phyloP scores from a whole-genome alignment of 2,329 filamentous ascomycete species.

The Grosmannia clavigera region DNA sequence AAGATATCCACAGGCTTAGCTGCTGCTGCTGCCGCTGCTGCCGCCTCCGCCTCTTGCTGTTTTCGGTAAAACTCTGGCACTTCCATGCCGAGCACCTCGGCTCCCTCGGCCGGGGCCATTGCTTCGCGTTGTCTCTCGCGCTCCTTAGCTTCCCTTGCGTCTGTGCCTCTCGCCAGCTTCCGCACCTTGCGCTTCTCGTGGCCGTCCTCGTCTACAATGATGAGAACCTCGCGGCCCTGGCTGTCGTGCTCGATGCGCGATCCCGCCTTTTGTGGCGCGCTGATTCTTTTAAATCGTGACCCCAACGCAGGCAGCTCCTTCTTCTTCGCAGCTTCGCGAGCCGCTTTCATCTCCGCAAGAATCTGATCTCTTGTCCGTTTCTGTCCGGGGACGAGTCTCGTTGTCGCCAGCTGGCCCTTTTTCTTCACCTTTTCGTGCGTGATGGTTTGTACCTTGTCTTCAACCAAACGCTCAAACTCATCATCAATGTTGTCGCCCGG shows the following conservation, averaged over 20 bases:
- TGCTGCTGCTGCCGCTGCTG: conserved; percentile 33
- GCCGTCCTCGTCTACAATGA: conserved; percentile 53
- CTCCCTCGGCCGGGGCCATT: conserved; percentile 40
- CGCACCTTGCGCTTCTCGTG: conserved; percentile 54
- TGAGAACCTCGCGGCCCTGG: conserved; percentile 50
- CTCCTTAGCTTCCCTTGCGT: conserved; percentile 21
- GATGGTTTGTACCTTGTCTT: conserved; percentile 39
- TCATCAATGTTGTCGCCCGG: conserved; percentile 46
- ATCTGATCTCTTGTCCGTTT: conserved; percentile 56
- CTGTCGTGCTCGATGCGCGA: conserved; percentile 48
- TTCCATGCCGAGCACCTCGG: conserved; percentile 51
- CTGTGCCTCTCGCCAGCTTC: conserved; percentile 26
- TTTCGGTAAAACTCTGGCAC: conserved; percentile 46
- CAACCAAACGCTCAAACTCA: conserved; percentile 48
- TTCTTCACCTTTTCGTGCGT: conserved; percentile 41
- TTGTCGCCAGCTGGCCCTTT: conserved; percentile 47
- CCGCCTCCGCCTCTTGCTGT: conserved; percentile 31
- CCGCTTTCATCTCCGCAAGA: conserved; percentile 52
- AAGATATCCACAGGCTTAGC: conserved; percentile 53
- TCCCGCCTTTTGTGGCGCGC: conserved; percentile 37
- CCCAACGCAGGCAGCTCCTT: conserved; percentile 40
- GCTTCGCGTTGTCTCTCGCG: conserved; percentile 23
- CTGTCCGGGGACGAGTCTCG: conserved; percentile 38
- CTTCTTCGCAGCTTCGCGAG: conserved; percentile 46
- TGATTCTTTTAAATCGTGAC: conserved; percentile 53